Base-by-base conservation (phyloP, 2,329 filamentous ascomycete genomes). In the Nakataea oryzae region DNA sequence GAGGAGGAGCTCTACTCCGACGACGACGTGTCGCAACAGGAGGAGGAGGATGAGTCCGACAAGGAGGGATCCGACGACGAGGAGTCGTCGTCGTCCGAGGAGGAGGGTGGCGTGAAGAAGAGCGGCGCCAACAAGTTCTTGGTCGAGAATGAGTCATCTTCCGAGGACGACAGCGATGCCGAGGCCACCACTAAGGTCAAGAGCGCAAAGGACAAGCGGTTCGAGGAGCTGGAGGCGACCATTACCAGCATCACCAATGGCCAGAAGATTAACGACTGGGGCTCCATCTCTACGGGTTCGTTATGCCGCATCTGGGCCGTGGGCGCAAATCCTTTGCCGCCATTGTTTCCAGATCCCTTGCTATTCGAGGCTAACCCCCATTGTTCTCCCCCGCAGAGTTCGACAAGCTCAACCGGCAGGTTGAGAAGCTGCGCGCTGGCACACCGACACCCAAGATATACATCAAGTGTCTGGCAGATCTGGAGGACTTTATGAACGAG, bases 261-360 rank as follows among this genome's bases (percentile, higher is more conserved):
- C 65, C 84, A 95, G 77, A 97, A 96, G 83, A 99, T 97, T 73
- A 92, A 90, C 72, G 95, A 99, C 78, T 99, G 95, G 95, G 90
- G 89, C 68, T 87, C 93, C 66, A 96, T 97, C 69, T 90, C 91
- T 65, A 84, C 86, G 72, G 92, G 93, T 96, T 84, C 71, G 87
- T 71, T 60, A n/a, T 13, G 13, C 26, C 9, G 27, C 17, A 41
- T 24, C 30, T 29, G n/a, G n/a, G 28, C 6, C n/a, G 21, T 9
- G 24, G 58, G 28, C 21, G 29, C 17, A 26, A n/a, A n/a, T n/a
- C n/a, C n/a, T n/a, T 30, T 56, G 47, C 26, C n/a, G n/a, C n/a
- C n/a, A n/a, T n/a, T n/a, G n/a, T 29, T 41, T 54, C 21, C 41
- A 50, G 6, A 13, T 17, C 21, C 8, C 3, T 50, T 13, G 41